These are phyloP conservation scores for Apophysomyces sp. DNA, from an alignment of 371 early-diverging fungal species.

Conservation along the genomic window DNA sequence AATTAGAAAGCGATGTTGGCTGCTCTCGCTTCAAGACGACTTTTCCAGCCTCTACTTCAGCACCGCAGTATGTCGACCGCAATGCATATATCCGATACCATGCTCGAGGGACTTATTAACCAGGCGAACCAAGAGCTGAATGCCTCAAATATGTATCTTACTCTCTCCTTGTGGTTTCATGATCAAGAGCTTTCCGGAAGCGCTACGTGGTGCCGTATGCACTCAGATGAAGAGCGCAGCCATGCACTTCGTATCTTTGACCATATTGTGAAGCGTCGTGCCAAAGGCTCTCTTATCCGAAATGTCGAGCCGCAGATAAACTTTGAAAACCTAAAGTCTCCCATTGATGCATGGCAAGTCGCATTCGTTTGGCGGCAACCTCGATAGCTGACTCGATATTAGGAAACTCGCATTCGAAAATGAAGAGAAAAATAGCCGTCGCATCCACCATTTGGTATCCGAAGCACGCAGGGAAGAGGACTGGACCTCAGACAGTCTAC, in stretches of 20 bases:
- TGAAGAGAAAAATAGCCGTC: conserved; percentile 15
- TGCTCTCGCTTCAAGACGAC: neutral
- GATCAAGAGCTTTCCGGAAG: conserved; percentile 20
- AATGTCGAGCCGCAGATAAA: neutral
- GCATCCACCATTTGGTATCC: conserved; percentile 11
- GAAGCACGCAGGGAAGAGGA: conserved; percentile 17
- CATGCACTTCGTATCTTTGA: conserved; percentile 22
- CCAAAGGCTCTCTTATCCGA: conserved; percentile 14
- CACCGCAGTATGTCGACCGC: conserved; percentile 6
- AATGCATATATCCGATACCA: conserved; percentile 19
- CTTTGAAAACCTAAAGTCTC: neutral
- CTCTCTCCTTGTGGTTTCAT: conserved; percentile 21
- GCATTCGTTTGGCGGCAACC: neutral
- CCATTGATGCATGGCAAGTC: conserved; percentile 15
- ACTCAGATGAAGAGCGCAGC: conserved; percentile 17
- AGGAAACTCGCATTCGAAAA: conserved; percentile 15
- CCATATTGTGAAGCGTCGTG: conserved; percentile 20
- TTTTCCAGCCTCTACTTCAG: neutral
- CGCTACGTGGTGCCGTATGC: conserved; percentile 19
- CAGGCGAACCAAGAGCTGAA: conserved; percentile 22
- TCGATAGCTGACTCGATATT: neutral
- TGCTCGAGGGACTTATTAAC: conserved; percentile 18
- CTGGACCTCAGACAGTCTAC: conserved; percentile 14
- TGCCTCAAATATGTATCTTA: conserved; percentile 16
- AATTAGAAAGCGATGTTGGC: neutral